Percentiles rank a stretch among this genome's conserved stretches.
Conservation (phyloP, 306 rosid species). For the Oxytropis ochrocephala region DNA sequence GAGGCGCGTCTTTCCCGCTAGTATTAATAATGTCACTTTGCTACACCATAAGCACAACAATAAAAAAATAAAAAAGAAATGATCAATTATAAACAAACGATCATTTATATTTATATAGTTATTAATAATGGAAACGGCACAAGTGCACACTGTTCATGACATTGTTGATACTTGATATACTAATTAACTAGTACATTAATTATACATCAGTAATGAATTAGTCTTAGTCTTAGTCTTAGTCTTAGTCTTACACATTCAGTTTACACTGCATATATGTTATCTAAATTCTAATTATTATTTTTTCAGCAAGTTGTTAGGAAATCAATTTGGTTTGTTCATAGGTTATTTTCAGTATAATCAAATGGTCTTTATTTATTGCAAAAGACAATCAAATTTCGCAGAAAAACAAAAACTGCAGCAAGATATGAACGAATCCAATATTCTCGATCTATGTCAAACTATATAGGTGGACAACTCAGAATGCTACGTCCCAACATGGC, state of each 20-base stretch:
- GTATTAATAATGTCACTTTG: not conserved
- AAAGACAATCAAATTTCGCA: not conserved
- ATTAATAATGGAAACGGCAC: not conserved
- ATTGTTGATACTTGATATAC: not conserved
- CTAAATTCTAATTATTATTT: slow-evolving; percentile 1
- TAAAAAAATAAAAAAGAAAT: not conserved
- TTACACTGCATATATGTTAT: not conserved
- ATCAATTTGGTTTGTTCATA: not conserved
- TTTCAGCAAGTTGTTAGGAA: slow-evolving; percentile 3
- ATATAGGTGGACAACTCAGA: slow-evolving; percentile 47
- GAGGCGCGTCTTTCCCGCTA: too few relatives aligned
- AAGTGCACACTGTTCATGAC: not conserved
- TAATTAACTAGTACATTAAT: not conserved
- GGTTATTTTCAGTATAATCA: not conserved
- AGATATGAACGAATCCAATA: slow-evolving; percentile 26
- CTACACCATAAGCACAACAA: not conserved
- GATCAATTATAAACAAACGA: not conserved
- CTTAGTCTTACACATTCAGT: slow-evolving; percentile 12
- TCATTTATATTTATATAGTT: not conserved
- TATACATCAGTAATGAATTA: slow-evolving; percentile 14
- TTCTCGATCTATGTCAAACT: slow-evolving; percentile 1
- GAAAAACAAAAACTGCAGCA: not conserved
- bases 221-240: too few relatives aligned
- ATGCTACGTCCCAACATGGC: slow-evolving; percentile 14
- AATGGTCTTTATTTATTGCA: not conserved